These are phyloP conservation scores for Picea engelmannii DNA, from an alignment of 83 land plant genomes.

Conservation along the genomic window DNA sequence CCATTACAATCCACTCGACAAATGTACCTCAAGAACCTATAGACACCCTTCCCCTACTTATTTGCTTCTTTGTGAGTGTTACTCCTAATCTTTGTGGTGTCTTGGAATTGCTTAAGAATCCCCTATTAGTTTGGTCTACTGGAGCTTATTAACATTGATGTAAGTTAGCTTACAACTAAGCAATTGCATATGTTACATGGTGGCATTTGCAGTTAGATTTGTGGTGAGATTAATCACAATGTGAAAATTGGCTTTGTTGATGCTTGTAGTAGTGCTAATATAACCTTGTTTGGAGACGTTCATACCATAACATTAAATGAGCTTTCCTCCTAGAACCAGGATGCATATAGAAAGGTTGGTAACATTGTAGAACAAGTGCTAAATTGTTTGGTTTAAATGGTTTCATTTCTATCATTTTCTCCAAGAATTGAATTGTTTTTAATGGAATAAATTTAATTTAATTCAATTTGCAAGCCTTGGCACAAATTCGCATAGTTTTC, in stretches of 20 bases:
- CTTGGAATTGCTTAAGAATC: neutral
- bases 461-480: slow-evolving; percentile 54
- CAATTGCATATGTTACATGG: slow-evolving; percentile 93
- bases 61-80: neutral
- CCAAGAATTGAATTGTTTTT: no score
- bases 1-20: no score
- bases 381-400: no score
- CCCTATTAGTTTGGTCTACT: neutral
- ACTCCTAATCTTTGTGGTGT: neutral
- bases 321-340: slow-evolving; percentile 78
- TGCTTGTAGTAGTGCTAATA: slow-evolving; percentile 93
- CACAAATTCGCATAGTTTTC: slow-evolving; percentile 84
- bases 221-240: slow-evolving; percentile 94
- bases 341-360: slow-evolving; percentile 80
- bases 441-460: no score
- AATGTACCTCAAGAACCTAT: no score
- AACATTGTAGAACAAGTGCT: slow-evolving; percentile 81
- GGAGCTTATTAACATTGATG: neutral
- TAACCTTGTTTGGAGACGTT: slow-evolving; percentile 82
- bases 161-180: slow-evolving; percentile 49
- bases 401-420: no score
- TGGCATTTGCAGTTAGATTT: slow-evolving; percentile 90
- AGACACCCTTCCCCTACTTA: neutral
- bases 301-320: slow-evolving; percentile 74
- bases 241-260: slow-evolving; percentile 93